Percentiles rank a stretch among this genome's conserved stretches.
Conservation (phyloP, 768 basidiomycete species). For the Russula vinacea region DNA sequence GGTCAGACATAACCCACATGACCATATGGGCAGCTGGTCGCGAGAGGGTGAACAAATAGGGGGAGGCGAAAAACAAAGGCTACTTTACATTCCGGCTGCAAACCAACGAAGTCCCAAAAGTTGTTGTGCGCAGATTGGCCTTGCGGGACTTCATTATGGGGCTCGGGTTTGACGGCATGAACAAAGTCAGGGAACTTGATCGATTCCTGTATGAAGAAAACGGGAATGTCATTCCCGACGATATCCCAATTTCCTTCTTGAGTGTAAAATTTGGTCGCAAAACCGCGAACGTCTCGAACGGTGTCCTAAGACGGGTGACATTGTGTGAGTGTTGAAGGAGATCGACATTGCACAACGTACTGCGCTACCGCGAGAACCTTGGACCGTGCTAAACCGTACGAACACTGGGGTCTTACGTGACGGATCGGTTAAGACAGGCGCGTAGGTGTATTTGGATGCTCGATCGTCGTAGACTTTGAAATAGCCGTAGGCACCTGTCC, state of each 20-base stretch:
- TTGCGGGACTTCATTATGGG: constrained; percentile 73
- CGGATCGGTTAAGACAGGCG: constrained; percentile 69
- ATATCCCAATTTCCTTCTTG: constrained; percentile 85
- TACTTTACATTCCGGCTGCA: constrained; percentile 59
- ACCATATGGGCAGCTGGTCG: constrained; percentile 62
- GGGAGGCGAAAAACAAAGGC: not conserved
- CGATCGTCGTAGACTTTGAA: constrained; percentile 71
- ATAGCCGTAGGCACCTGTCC: constrained; percentile 76
- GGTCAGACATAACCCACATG: constrained; percentile 85
- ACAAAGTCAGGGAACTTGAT: constrained; percentile 86
- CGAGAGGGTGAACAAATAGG: constrained; percentile 7
- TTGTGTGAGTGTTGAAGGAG: not conserved
- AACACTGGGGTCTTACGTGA: constrained; percentile 72
- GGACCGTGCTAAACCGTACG: constrained; percentile 83
- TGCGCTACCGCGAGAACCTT: constrained; percentile 77
- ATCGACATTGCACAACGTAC: constrained; percentile 42
- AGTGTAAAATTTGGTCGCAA: constrained; percentile 82
- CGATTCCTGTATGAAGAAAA: constrained; percentile 79
- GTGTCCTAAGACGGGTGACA: constrained; percentile 46
- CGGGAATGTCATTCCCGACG: constrained; percentile 79
- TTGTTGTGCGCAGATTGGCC: constrained; percentile 76
- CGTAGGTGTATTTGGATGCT: constrained; percentile 68
- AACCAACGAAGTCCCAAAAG: constrained; percentile 80
- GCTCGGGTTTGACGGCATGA: constrained; percentile 84
- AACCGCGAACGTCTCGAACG: constrained; percentile 83